Evolutionary conservation across 2,329 filamentous ascomycete genomes (phyloP).

Genomic region (Teratosphaeria destructans): DNA sequence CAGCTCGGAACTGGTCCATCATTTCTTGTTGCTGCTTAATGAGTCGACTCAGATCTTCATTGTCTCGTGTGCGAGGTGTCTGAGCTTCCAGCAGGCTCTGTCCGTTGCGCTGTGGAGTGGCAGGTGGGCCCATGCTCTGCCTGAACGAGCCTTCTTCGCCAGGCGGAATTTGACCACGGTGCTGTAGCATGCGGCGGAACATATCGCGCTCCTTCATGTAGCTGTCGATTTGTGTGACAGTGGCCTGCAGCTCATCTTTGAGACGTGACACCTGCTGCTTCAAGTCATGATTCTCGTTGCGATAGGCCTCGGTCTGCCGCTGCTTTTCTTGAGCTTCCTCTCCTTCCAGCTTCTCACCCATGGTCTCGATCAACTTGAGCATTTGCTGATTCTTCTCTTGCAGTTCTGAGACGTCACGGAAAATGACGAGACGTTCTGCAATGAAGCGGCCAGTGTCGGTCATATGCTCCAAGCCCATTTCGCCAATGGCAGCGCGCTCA

Average conservation of each 20-base stretch:
- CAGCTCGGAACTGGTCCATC: constrained; percentile 81
- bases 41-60: constrained; percentile 64
- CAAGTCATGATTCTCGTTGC: constrained; percentile 59
- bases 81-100: constrained; percentile 18
- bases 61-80: constrained; percentile 45
- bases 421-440: constrained; percentile 77
- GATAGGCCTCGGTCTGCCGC: constrained; percentile 43
- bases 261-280: constrained; percentile 65
- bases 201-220: constrained; percentile 95
- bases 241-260: constrained; percentile 73
- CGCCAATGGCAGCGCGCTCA: constrained; percentile 65
- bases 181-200: constrained; percentile 88
- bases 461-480: constrained; percentile 64
- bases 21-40: constrained; percentile 81
- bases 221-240: constrained; percentile 76
- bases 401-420: constrained; percentile 73
- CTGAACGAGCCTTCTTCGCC: constrained; percentile 62
- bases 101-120: constrained; percentile 33
- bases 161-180: constrained; percentile 52
- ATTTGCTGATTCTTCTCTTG: constrained; percentile 83
- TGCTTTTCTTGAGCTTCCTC: constrained; percentile 63
- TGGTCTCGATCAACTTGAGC: constrained; percentile 67
- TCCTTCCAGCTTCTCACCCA: constrained; percentile 83
- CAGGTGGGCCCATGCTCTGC: constrained; percentile 47
- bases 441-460: constrained; percentile 84